phyloP scores from a whole-genome alignment of 768 basidiomycete species.

The Rubroboletus pulcherrimus region DNA sequence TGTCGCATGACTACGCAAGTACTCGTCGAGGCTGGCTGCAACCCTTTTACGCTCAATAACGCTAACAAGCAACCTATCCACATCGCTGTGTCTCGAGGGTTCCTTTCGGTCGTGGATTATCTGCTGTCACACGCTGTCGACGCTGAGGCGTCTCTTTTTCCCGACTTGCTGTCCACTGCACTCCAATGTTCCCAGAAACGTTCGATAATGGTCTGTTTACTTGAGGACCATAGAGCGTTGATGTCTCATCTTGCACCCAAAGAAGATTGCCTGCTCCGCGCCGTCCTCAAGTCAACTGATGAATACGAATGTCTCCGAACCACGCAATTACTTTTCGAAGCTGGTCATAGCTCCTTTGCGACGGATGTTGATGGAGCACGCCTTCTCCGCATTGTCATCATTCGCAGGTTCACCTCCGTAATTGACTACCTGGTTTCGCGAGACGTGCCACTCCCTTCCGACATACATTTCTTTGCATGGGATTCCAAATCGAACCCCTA shows the following conservation, averaged over 20 bases:
- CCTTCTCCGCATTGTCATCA: background rate
- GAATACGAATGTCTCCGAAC: background rate
- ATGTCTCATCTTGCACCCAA: background rate
- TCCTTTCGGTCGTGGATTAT: background rate
- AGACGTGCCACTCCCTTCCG: background rate
- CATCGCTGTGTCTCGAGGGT: background rate
- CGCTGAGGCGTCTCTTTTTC: no score
- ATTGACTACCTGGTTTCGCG: background rate
- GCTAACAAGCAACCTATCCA: background rate
- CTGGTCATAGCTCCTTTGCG: background rate
- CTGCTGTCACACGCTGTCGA: background rate
- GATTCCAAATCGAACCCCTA: background rate
- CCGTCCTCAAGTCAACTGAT: background rate
- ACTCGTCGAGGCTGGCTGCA: background rate
- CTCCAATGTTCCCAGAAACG: fast-evolving
- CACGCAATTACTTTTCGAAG: background rate
- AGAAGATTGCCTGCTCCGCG: background rate
- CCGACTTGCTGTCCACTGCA: background rate
- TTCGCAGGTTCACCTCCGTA: background rate
- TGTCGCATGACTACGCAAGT: background rate
- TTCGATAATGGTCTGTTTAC: background rate
- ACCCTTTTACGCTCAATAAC: background rate
- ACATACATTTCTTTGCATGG: background rate
- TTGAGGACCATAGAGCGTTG: background rate
- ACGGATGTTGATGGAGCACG: background rate